These are phyloP conservation scores for Cryphonectria japonica DNA, from an alignment of 2,329 filamentous ascomycete species.

Conservation along the genomic window DNA sequence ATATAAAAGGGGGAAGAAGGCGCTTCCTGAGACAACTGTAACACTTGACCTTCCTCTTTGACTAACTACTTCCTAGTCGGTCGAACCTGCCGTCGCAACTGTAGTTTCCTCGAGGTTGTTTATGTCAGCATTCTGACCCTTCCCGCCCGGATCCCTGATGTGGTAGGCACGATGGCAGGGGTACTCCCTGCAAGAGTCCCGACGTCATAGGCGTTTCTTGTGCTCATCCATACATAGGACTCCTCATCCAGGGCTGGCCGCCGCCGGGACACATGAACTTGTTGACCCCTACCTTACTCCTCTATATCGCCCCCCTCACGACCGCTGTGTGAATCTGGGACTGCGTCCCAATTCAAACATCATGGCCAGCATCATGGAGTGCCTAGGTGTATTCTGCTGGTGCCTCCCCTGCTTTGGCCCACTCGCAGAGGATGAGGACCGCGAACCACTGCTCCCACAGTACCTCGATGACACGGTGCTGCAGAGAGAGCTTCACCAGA, in stretches of 20 bases:
- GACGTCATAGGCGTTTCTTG: not conserved
- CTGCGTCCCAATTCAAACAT: not conserved
- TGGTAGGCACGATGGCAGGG: not conserved
- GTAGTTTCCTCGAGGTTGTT: not conserved
- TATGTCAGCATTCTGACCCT: not conserved
- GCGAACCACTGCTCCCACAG: slow-evolving; percentile 78
- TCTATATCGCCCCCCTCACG: not conserved
- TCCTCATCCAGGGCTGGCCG: not conserved
- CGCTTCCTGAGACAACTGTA: not conserved
- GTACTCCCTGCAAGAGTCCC: not conserved
- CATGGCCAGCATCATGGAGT: slow-evolving; percentile 27
- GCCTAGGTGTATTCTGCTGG: slow-evolving; percentile 44
- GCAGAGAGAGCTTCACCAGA: slow-evolving; percentile 80
- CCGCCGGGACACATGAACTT: not conserved
- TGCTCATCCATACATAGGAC: not conserved
- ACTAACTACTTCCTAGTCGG: not conserved
- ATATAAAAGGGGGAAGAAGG: not conserved
- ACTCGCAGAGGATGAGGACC: slow-evolving; percentile 55
- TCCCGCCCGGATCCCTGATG: not conserved
- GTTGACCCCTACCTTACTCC: not conserved
- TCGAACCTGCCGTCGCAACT: not conserved
- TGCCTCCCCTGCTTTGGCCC: slow-evolving; percentile 64
- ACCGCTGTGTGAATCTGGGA: not conserved
- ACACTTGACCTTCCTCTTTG: not conserved
- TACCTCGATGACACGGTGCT: slow-evolving; percentile 81